Percentiles rank a stretch among this genome's conserved stretches.
Evolutionary conservation across 805 yeast genomes (phyloP).

Genomic region (Metahyphopichia silvanorum): DNA sequence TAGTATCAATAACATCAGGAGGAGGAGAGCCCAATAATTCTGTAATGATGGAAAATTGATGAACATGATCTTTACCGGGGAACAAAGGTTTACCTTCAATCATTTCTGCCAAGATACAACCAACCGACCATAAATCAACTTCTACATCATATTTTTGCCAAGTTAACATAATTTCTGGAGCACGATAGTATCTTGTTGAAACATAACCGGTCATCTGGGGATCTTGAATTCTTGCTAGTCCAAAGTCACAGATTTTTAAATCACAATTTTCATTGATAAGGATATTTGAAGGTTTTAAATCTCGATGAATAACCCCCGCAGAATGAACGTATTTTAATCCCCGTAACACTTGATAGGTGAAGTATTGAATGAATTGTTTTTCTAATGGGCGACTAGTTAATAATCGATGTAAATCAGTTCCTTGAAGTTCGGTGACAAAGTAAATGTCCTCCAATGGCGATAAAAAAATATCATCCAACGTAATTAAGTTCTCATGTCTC

Average conservation of each 20-base stretch:
- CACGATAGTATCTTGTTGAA: conserved; percentile 91
- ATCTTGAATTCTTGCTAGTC: conserved; percentile 94
- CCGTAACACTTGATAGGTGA: conserved; percentile 87
- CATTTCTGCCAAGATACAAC: conserved; percentile 97
- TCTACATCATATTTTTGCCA: conserved; percentile 98
- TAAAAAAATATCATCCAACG: conserved; percentile 88
- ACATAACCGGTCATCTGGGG: conserved; percentile 99
- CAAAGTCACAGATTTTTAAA: conserved; percentile 88
- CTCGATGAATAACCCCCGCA: conserved; percentile 90
- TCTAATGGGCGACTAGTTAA: conserved; percentile 92
- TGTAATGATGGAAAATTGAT: conserved; percentile 95
- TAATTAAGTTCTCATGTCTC: conserved; percentile 90
- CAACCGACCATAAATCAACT: conserved; percentile 98
- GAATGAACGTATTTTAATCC: conserved; percentile 89
- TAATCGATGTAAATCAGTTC: conserved; percentile 91
- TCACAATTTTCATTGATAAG: conserved; percentile 88
- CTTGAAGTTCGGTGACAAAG: conserved; percentile 95
- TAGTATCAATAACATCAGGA: conserved; percentile 90
- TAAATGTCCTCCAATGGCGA: conserved; percentile 94
- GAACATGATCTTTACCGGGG: conserved; percentile 98
- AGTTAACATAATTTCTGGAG: conserved; percentile 97
- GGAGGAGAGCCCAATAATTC: conserved; percentile 97
- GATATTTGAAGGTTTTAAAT: conserved; percentile 80
- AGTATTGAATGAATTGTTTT: conserved; percentile 94
- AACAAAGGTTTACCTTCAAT: conserved; percentile 94